Conservation (phyloP, 2,329 filamentous ascomycete genomes). For the Verticillium tricorpus region DNA sequence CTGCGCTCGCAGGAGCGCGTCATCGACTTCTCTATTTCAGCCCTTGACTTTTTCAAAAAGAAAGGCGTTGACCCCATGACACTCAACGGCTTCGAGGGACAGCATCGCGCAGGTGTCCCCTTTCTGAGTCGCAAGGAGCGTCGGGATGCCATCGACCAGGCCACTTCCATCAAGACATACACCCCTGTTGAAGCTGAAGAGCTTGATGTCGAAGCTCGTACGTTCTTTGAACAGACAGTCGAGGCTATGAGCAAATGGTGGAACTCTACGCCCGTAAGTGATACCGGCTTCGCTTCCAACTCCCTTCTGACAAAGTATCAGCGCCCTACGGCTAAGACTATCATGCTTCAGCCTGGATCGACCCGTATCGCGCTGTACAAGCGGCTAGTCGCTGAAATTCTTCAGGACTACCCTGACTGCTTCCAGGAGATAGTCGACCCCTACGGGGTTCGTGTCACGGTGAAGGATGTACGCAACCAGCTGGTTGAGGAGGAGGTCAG, state of each 20-base stretch:
- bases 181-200: background rate
- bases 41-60: slow-evolving; percentile 22
- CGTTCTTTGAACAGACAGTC: background rate
- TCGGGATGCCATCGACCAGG: background rate
- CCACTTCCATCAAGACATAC: background rate
- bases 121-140: slow-evolving; percentile 22
- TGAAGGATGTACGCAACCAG: background rate
- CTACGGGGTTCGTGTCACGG: background rate
- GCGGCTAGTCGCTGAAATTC: background rate
- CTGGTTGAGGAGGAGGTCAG: background rate
- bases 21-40: slow-evolving; percentile 20
- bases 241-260: background rate
- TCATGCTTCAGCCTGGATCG: background rate
- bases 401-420: background rate
- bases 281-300: background rate
- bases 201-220: background rate
- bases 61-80: slow-evolving; percentile 16
- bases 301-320: background rate
- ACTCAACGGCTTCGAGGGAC: slow-evolving; percentile 12
- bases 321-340: background rate
- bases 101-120: slow-evolving; percentile 20
- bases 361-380: background rate
- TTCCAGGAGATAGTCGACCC: background rate
- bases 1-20: slow-evolving; percentile 19
- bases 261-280: background rate